Evolutionary conservation across 202 grass and related monocot genomes (phyloP).

Genomic region (Panicum virgatum): DNA sequence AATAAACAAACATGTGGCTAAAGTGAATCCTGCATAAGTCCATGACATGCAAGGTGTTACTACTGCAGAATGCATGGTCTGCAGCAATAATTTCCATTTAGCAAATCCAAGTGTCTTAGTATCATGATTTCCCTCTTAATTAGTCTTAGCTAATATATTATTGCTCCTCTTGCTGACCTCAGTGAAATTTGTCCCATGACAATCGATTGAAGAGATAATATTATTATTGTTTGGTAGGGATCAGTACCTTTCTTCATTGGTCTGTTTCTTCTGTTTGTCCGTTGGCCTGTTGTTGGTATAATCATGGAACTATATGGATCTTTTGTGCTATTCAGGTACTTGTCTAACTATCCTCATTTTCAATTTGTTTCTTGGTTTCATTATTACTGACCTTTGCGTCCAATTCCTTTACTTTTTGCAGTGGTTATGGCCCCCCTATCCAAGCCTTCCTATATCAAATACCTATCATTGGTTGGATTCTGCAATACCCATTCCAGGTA

Average conservation of each 20-base stretch:
- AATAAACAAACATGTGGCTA: background rate
- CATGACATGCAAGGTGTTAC: background rate
- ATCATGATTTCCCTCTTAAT: slow-evolving; percentile 12
- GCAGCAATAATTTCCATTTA: background rate
- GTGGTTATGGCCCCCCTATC: slow-evolving; percentile 85
- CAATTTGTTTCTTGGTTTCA: slow-evolving; percentile 24
- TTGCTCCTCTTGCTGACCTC: slow-evolving; percentile 11
- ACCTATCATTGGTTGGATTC: slow-evolving; percentile 85
- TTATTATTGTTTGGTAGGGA: slow-evolving; percentile 53
- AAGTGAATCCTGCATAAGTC: background rate
- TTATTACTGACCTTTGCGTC: slow-evolving; percentile 28
- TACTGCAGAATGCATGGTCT: slow-evolving; percentile 16
- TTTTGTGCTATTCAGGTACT: slow-evolving; percentile 94
- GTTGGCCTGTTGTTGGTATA: slow-evolving; percentile 87
- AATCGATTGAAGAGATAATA: slow-evolving; percentile 34
- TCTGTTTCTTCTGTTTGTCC: slow-evolving; percentile 91
- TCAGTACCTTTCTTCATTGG: slow-evolving; percentile 87
- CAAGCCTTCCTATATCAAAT: slow-evolving; percentile 92
- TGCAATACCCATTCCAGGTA: slow-evolving; percentile 86
- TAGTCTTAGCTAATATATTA: background rate
- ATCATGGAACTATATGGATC: slow-evolving; percentile 91
- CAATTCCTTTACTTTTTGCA: slow-evolving; percentile 15
- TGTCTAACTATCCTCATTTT: slow-evolving; percentile 26
- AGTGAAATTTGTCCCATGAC: background rate
- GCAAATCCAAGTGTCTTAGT: slow-evolving; percentile 9